Base-by-base conservation (phyloP, 2,329 filamentous ascomycete species). In the Chrysoporthe deuterocubensis region DNA sequence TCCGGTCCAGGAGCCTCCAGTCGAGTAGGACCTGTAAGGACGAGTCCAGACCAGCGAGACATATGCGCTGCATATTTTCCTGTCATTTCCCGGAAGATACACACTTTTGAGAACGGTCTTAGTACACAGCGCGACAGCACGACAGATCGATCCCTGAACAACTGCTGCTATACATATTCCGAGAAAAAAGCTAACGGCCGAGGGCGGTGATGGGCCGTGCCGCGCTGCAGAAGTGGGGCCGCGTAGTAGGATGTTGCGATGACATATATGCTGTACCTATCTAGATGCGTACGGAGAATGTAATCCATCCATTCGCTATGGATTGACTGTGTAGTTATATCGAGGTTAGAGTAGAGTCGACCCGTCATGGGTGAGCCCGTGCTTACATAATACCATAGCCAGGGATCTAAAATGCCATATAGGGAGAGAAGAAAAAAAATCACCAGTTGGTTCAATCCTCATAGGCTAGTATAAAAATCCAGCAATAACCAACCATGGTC, bases 151-250 rank as follows among this genome's bases (percentile, higher is more conserved):
- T 57, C 42, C 48, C 48, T 32, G 14, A 13, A 26, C 56, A 40
- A 57, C 50, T 46, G 13, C 42, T 62, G 54, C 54, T 54, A 54
- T 40, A 68, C 66, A 68, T 40, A 54, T 52, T n/a, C 26, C 26
- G 26, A 54, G 34, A 43, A 54, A 40, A 18, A 16, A 57, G 64
- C 62, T 65, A 65, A 65, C 62, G 48, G n/a, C 32, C 34, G 54
- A 48, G 65, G 56, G 52, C 11, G 54, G 44, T 18, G 54, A 34
- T 21, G 43, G 48, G 50, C 50, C 54, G 18, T 57, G 32, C 7
- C 34, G 34, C 9, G 34, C 18, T 34, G 18, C 6, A 57, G 32
- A 6, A 1, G 34, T 40, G 54, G 14, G 26, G 34, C 34, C 54
- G 18, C 18, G 6, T 8, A 56, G 14, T 32, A 57, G 34, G 50